Percentiles rank a stretch among this genome's conserved stretches.
phyloP scores from a whole-genome alignment of 257 asterid genomes.

The Primulina tabacum region DNA sequence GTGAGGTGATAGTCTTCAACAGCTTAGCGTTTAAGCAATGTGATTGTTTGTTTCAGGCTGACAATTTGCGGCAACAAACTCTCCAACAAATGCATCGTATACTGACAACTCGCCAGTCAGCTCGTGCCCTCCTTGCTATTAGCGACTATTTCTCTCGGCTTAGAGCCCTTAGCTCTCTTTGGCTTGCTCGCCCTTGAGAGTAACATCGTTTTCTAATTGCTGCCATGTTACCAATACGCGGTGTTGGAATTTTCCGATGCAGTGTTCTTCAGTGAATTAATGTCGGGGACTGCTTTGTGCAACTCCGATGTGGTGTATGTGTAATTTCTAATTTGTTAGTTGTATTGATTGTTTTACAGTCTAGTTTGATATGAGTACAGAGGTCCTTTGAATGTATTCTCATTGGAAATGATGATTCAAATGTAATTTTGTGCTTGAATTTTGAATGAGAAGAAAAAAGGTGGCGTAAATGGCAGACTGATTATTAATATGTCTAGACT shows the following conservation, averaged over 20 bases:
- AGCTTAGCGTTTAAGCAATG: not conserved
- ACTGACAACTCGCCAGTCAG: conserved; percentile 55
- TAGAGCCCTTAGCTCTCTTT: conserved; percentile 55
- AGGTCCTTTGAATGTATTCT: not conserved
- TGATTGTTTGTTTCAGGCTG: conserved; percentile 39
- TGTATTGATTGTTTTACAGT: conserved; percentile 21
- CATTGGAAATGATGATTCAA: not conserved
- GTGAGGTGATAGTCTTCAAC: not conserved
- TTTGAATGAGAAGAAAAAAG: not conserved
- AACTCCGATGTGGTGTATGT: conserved; percentile 24
- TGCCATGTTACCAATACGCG: not conserved
- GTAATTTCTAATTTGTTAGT: conserved; percentile 13
- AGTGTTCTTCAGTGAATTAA: not conserved
- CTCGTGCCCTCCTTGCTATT: conserved; percentile 59
- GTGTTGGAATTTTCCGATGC: not conserved
- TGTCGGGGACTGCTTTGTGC: not conserved
- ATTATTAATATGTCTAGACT: too few species aligned
- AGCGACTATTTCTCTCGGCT: conserved; percentile 59
- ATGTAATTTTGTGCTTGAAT: not conserved
- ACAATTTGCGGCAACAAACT: conserved; percentile 49
- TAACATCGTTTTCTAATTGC: conserved; percentile 18
- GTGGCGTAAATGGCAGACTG: not conserved
- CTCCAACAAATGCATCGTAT: conserved; percentile 51
- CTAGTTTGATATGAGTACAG: not conserved
- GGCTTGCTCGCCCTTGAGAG: conserved; percentile 63